Percentiles rank a stretch among this genome's conserved stretches.
These are phyloP conservation scores for Ochromonas danica DNA, from an alignment of 108 stramenopile species.

Conservation along the genomic window DNA sequence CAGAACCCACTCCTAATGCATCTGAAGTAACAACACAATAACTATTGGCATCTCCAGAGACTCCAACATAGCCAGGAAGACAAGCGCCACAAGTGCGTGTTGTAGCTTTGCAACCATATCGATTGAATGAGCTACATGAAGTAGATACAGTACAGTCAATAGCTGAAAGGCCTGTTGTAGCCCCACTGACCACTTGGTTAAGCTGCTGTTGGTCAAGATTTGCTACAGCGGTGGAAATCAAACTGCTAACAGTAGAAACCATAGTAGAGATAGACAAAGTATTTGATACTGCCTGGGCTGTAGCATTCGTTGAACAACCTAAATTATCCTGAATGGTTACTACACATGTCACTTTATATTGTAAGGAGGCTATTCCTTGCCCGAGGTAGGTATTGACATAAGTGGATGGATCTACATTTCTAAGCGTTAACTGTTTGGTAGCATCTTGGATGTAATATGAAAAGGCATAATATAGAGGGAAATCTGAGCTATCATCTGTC, in stretches of 20 bases:
- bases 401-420: neutral
- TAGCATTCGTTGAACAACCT: conserved; percentile 5
- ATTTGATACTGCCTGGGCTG: conserved; percentile 4
- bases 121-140: neutral
- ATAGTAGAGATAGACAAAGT: conserved; percentile 4
- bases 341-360: conserved; percentile 6
- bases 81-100: neutral
- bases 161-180: conserved; percentile 10
- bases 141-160: conserved; percentile 6
- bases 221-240: conserved; percentile 14
- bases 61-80: neutral
- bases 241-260: neutral
- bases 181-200: conserved; percentile 14
- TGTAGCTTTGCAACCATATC: neutral
- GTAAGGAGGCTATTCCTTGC: neutral
- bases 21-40: neutral
- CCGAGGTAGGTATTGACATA: conserved; percentile 4
- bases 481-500: conserved; percentile 20
- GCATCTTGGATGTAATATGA: conserved; percentile 26
- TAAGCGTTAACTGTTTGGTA: conserved; percentile 5
- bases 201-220: conserved; percentile 20
- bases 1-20: neutral
- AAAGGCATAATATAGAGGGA: conserved; percentile 19
- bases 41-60: neutral
- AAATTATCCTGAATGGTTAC: conserved; percentile 9